Evolutionary conservation across 2,329 filamentous ascomycete species (phyloP), one percentile per base, ranked within the genome.

Genomic region (Arthrobotrys megalospora): DNA sequence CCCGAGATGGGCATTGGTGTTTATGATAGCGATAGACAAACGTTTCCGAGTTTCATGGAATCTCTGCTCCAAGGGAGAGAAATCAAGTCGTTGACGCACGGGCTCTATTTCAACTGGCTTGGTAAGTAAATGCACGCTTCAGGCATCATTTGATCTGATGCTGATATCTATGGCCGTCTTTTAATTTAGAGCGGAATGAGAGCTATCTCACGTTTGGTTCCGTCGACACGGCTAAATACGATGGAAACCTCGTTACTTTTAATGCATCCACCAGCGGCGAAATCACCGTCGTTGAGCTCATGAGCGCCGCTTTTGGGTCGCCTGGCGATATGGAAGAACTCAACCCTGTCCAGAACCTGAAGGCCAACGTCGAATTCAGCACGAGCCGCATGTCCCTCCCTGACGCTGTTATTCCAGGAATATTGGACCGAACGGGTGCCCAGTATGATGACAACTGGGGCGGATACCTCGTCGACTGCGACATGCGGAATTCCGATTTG

Each of bases 161-260:
- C 72, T 76, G 28, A 69, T 53, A 6, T 48, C 24, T 28, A 28
- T 28, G 24, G n/a, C n/a, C n/a, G n/a, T 41, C 41, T 21, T 8
- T 21, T 8, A n/a, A 43, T 65, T 45, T 38, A 76, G 72, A 76
- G 48, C 68, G 48, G 21, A 76, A 76, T 41, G 34, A 70, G 41
- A 76, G 72, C 24, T 69, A 64, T n/a, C 16, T 76, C 16, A 76
- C 34, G 10, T 66, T 76, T 14, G 72, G 72, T 5, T 36, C 72
- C 1, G 65, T 76, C 38, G 72, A 76, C 41, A 76, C 72, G 7
- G 72, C 65, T 1, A 76, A 76, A 38, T 76, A 76, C 36, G 58
- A 69, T 3, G 72, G 72, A 16, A 76, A 76, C 38, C 72, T 76
- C 16, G 43, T 70, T 3, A 76, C 72, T 10, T 76, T 76, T n/a